Evolutionary conservation across 345 rosid genomes (phyloP).

Genomic region (Cardiospermum halicacabum): DNA sequence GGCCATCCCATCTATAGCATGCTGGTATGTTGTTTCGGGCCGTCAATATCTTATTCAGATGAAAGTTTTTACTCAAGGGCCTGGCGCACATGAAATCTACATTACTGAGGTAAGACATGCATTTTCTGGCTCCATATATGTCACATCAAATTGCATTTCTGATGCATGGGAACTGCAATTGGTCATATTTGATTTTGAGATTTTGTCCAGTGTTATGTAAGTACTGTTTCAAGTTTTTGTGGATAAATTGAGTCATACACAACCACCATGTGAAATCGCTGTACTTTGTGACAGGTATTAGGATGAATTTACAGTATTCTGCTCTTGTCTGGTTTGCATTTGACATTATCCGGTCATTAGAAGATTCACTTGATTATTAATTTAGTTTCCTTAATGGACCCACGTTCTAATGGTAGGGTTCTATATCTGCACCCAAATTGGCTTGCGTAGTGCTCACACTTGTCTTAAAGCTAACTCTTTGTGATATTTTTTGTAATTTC

Average conservation of each 20-base stretch:
- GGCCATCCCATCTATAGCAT: constrained; percentile 50
- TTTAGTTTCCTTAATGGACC: not conserved
- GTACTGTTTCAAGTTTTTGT: not conserved
- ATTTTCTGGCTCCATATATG: constrained; percentile 6
- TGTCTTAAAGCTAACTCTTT: not conserved
- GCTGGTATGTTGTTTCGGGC: constrained; percentile 80
- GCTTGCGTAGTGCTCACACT: not conserved
- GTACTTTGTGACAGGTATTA: not conserved
- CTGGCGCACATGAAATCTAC: constrained; percentile 65
- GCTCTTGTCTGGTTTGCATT: not conserved
- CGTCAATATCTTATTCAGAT: constrained; percentile 58
- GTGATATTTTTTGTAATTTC: not conserved
- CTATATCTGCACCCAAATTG: not conserved
- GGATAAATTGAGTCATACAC: not conserved
- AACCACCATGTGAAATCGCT: not conserved
- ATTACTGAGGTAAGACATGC: constrained; percentile 65
- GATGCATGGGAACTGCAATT: constrained; percentile 7
- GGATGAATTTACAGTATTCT: not conserved
- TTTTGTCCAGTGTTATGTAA: not conserved
- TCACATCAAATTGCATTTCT: constrained; percentile 7
- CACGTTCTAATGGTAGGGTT: not conserved
- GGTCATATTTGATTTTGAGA: not conserved
- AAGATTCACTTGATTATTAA: not conserved
- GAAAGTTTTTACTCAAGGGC: constrained; percentile 67
- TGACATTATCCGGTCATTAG: not conserved